Percentiles rank a stretch among this genome's conserved stretches.
phyloP scores from a whole-genome alignment of 176 grass and related monocot species.

The Poa annua region DNA sequence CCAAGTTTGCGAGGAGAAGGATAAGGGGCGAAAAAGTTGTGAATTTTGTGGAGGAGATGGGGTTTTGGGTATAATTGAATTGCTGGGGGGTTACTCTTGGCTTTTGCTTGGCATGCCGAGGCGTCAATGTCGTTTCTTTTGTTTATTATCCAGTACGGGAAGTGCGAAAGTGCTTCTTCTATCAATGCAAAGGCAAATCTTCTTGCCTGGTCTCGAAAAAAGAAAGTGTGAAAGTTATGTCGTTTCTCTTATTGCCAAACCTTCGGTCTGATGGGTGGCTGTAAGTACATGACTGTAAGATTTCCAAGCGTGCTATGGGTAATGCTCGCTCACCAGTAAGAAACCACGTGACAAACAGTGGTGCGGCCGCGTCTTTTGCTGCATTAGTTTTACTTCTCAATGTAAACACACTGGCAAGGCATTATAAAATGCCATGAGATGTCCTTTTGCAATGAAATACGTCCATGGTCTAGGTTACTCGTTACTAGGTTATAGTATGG shows the following conservation, averaged over 20 bases:
- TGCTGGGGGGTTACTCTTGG: constrained; percentile 8
- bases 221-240: background rate
- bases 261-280: background rate
- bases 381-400: background rate
- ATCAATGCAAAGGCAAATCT: too few relatives aligned
- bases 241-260: background rate
- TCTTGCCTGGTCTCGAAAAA: too few relatives aligned
- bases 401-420: too few relatives aligned
- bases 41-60: background rate
- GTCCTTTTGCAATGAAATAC: background rate
- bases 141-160: background rate
- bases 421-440: too few relatives aligned
- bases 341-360: background rate
- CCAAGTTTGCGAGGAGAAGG: background rate
- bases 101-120: background rate
- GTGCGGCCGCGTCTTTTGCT: background rate
- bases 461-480: background rate
- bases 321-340: background rate
- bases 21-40: background rate
- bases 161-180: too few relatives aligned
- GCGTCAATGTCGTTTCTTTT: background rate
- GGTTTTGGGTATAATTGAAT: background rate
- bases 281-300: background rate
- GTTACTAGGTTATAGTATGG: background rate
- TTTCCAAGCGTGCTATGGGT: background rate